Evolutionary conservation across 768 basidiomycete species (phyloP), one percentile per base, ranked within the genome.

Genomic region (Suillus occidentalis): DNA sequence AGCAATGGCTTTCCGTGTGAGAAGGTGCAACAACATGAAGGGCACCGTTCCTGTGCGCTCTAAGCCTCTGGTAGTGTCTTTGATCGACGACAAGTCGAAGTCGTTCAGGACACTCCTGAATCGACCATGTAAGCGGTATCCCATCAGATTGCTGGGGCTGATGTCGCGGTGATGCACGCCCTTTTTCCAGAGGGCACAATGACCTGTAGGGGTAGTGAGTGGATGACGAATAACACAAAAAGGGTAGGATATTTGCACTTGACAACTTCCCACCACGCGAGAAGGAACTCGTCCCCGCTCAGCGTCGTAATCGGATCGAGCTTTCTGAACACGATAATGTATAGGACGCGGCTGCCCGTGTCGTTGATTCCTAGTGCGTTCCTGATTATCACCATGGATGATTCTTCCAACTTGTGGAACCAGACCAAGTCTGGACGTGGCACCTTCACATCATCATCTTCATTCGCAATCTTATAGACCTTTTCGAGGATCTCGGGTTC

Each of bases 381-480:
- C 13, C 22, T 13, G 13, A 22, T 49, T 13, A 22, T 22, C n/a
- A 12, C 22, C 3, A 6, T 49, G 5, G 47, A 50, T 16, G 14
- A 25, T 25, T 13, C 49, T 25, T 50, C 49, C 16, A 50, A 25
- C 25, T 25, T 50, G 49, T 50, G 22, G 25, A 14, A 50, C 49
- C 13, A 28, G 14, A 50, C 55, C 36, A 56, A 37, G 36, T 62
- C 61, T 25, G 61, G 61, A 62, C 22, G 8, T 62, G 61, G 61
- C 2, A 47, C 49, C 37, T 12, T n/a, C 34, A 34, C 45, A 49
- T 34, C 25, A 16, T 5, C 25, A 12, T 61, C n/a, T 9, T 18
- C 14, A 1, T 49, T 10, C 8, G 61, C 61, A 34, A 61, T 45
- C 25, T 45, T 18, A 22, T 53, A 50, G 4, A 50, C 61, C 7